Evolutionary conservation across 1,284 basidiomycete species (phyloP).

Genomic region (Leccinum pachyderme): DNA sequence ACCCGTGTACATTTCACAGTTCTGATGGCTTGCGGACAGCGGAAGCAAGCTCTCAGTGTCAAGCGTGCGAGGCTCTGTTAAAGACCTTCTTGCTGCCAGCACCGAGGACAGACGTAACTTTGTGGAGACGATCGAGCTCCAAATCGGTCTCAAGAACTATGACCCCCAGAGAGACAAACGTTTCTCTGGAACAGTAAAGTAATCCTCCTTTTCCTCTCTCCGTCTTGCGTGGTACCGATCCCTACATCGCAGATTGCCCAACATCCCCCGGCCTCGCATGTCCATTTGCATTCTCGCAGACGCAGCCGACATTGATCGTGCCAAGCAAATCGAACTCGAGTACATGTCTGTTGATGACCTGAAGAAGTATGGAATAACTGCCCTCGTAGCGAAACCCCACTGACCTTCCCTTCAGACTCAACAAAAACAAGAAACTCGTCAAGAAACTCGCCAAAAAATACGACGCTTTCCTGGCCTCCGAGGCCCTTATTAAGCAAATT

Average conservation of each 20-base stretch:
- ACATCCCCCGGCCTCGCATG: constrained; percentile 98
- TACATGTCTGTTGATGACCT: constrained; percentile 99
- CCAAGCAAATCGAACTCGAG: constrained; percentile 95
- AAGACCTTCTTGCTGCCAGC: constrained; percentile 76
- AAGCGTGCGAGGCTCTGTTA: constrained; percentile 97
- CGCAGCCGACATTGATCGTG: constrained; percentile 98
- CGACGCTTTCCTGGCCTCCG: constrained; percentile 98
- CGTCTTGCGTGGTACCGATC: neutral
- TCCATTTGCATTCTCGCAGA: constrained; percentile 99
- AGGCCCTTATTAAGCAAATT: constrained; percentile 99
- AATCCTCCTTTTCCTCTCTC: constrained; percentile 18
- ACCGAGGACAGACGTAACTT: constrained; percentile 89
- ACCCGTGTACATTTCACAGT: neutral
- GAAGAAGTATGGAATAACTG: constrained; percentile 74
- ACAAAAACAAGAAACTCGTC: constrained; percentile 99
- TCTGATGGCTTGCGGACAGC: constrained; percentile 17
- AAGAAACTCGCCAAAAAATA: constrained; percentile 99
- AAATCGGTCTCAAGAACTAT: constrained; percentile 98
- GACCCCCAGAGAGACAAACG: constrained; percentile 94
- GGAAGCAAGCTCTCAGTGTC: constrained; percentile 87
- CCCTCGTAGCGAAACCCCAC: neutral
- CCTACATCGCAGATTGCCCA: constrained; percentile 68
- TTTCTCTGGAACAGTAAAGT: constrained; percentile 98
- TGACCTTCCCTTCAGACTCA: constrained; percentile 57
- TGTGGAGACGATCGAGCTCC: constrained; percentile 92